phyloP scores from a whole-genome alignment of 805 yeast genomes.

The Teunomyces gatunensis region DNA sequence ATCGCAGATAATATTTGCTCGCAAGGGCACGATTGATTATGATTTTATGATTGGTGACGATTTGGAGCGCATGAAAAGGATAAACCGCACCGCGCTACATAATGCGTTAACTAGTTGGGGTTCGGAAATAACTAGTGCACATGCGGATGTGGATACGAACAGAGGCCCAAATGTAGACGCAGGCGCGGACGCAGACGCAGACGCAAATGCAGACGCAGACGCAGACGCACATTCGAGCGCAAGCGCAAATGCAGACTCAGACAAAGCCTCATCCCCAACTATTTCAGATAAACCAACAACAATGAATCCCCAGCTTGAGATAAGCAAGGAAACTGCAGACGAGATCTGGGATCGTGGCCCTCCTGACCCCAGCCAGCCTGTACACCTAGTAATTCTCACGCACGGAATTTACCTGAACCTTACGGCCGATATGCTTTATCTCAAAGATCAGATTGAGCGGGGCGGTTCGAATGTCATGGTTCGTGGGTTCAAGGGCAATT shows the following conservation, averaged over 20 bases:
- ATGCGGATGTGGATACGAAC: neutral
- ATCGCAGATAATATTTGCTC: slow-evolving; percentile 41
- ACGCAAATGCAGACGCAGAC: neutral
- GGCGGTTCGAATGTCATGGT: slow-evolving; percentile 27
- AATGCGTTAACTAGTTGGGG: slow-evolving; percentile 4
- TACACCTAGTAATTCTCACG: slow-evolving; percentile 41
- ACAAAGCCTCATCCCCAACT: too few relatives aligned
- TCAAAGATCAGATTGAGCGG: slow-evolving; percentile 32
- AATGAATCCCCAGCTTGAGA: slow-evolving; percentile 23
- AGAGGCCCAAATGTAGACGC: neutral
- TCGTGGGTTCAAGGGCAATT: slow-evolving; percentile 39
- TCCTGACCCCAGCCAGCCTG: slow-evolving; percentile 24
- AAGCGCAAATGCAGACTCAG: neutral
- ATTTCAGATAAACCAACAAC: neutral
- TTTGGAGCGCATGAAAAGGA: slow-evolving; percentile 27
- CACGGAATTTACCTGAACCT: slow-evolving; percentile 45
- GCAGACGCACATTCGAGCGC: neutral
- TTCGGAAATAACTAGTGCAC: neutral
- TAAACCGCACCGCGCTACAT: slow-evolving; percentile 24
- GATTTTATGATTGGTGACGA: slow-evolving; percentile 41
- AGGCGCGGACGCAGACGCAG: neutral
- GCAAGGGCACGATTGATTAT: slow-evolving; percentile 26
- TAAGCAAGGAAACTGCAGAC: slow-evolving; percentile 23
- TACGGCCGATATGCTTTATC: slow-evolving; percentile 44
- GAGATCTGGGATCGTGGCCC: slow-evolving; percentile 36